These are phyloP conservation scores for Raffaelea ambrosiae DNA, from an alignment of 2,329 filamentous ascomycete genomes.

Conservation along the genomic window DNA sequence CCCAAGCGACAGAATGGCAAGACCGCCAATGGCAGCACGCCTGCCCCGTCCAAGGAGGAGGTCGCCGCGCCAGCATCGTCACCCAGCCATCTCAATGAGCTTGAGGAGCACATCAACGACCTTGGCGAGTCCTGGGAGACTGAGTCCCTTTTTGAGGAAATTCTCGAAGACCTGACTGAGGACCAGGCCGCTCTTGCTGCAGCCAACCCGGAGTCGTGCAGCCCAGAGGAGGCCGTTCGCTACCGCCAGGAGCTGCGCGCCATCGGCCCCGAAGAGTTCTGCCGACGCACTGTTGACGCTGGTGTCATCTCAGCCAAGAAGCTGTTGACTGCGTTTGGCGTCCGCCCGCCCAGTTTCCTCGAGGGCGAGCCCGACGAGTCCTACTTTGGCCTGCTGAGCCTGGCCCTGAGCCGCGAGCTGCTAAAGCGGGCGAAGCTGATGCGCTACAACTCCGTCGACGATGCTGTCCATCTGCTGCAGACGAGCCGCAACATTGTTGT, in stretches of 20 bases:
- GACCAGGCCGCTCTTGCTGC: constrained; percentile 27
- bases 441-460: constrained; percentile 77
- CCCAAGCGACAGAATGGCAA: background rate
- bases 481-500: constrained; percentile 79
- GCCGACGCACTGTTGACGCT: constrained; percentile 60
- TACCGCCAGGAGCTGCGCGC: constrained; percentile 65
- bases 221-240: constrained; percentile 57
- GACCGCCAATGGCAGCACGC: background rate
- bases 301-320: constrained; percentile 69
- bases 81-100: constrained; percentile 23
- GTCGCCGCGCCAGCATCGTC: background rate
- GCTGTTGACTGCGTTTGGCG: constrained; percentile 77
- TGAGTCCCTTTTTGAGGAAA: constrained; percentile 56
- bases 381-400: constrained; percentile 66
- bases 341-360: constrained; percentile 65
- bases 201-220: constrained; percentile 45
- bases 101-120: constrained; percentile 44
- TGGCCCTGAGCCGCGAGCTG: constrained; percentile 73
- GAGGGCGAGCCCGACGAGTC: constrained; percentile 64
- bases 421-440: constrained; percentile 71
- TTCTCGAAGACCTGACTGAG: constrained; percentile 48
- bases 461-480: constrained; percentile 71
- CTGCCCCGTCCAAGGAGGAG: background rate
- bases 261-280: constrained; percentile 71
- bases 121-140: constrained; percentile 52